phyloP scores from a whole-genome alignment of 805 yeast species.

The Candida dajiaensis region DNA sequence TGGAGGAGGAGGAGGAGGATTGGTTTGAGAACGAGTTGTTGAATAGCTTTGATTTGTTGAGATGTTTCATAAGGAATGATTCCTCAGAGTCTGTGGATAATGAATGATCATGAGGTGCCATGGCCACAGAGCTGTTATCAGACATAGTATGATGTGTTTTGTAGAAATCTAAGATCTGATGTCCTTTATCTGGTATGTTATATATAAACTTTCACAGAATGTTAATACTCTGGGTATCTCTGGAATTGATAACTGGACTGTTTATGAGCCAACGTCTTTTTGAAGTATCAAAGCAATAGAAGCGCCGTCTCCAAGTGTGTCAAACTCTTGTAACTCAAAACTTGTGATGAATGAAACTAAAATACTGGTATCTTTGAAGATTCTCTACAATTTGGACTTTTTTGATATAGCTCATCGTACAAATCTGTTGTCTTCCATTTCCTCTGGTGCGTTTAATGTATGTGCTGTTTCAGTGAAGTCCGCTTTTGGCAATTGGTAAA shows the following conservation, averaged over 20 bases:
- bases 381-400: neutral
- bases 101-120: slow-evolving; percentile 9
- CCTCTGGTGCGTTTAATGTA: neutral
- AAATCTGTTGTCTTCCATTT: neutral
- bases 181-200: neutral
- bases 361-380: neutral
- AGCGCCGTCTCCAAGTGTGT: too few species aligned
- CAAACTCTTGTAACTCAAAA: too few species aligned
- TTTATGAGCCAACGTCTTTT: too few species aligned
- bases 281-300: too few species aligned
- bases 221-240: too few species aligned
- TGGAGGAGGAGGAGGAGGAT: slow-evolving; percentile 6
- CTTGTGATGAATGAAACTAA: too few species aligned
- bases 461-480: too few species aligned
- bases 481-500: too few species aligned
- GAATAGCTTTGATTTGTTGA: slow-evolving; percentile 22
- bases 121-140: slow-evolving; percentile 3
- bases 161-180: neutral
- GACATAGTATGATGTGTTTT: slow-evolving; percentile 2
- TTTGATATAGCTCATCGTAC: neutral
- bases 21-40: slow-evolving; percentile 10
- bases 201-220: neutral
- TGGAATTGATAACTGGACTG: neutral
- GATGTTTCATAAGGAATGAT: slow-evolving; percentile 22
- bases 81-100: slow-evolving; percentile 26